Evolutionary conservation across 495 filamentous ascomycete genomes (phyloP).

Genomic region (Aspergillus avenaceus): DNA sequence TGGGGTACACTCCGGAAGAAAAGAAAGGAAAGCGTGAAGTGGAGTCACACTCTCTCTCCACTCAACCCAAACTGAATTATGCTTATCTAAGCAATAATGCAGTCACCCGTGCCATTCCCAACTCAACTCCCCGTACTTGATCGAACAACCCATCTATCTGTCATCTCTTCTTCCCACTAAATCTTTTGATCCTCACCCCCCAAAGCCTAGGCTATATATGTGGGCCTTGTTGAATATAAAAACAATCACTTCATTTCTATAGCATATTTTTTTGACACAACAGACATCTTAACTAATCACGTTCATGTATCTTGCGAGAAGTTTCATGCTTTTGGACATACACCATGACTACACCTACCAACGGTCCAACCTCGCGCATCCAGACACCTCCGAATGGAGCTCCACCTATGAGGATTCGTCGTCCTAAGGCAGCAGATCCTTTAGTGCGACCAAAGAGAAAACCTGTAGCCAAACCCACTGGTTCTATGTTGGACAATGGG

Average conservation of each 20-base stretch:
- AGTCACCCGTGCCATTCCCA: too few relatives aligned
- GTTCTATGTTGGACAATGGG: constrained; percentile 13
- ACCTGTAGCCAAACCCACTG: constrained; percentile 26
- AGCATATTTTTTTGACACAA: neutral
- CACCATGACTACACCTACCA: constrained; percentile 36
- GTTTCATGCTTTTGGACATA: neutral
- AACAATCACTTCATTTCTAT: neutral
- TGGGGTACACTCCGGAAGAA: too few relatives aligned
- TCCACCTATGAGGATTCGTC: constrained; percentile 38
- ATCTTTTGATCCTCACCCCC: too few relatives aligned
- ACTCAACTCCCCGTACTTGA: too few relatives aligned
- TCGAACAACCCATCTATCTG: too few relatives aligned
- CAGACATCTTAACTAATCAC: neutral
- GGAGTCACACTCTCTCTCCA: neutral
- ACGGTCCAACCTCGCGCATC: constrained; percentile 25
- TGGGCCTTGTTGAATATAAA: neutral
- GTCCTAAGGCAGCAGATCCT: constrained; percentile 58
- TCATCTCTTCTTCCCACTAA: too few relatives aligned
- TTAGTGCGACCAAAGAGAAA: constrained; percentile 61
- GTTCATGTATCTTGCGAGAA: neutral
- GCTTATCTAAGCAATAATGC: too few relatives aligned
- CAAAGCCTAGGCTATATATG: too few relatives aligned
- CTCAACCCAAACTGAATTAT: too few relatives aligned
- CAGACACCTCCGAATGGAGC: constrained; percentile 31
- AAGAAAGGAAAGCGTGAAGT: too few relatives aligned